Evolutionary conservation across 1,139 yeast genomes (phyloP).

Genomic region (Hanseniaspora sp.): DNA sequence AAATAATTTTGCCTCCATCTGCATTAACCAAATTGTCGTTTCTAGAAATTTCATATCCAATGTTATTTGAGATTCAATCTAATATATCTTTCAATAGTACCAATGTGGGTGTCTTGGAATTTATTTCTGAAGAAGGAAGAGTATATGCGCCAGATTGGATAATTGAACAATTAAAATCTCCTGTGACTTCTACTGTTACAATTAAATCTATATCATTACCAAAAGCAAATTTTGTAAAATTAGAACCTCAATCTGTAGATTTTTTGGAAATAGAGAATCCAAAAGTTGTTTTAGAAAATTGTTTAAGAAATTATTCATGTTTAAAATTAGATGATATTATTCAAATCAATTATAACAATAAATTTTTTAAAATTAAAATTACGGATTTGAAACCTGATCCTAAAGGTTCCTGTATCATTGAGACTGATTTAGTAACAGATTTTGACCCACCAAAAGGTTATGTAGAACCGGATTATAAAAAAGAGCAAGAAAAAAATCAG

Average conservation of each 20-base stretch:
- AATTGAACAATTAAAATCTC: conserved; percentile 63
- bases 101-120: conserved; percentile 91
- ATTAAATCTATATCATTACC: conserved; percentile 71
- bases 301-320: conserved; percentile 78
- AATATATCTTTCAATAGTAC: conserved; percentile 51
- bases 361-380: conserved; percentile 68
- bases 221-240: conserved; percentile 75
- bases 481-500: conserved; percentile 20
- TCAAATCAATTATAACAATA: conserved; percentile 74
- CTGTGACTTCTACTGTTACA: conserved; percentile 70
- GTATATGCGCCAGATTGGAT: conserved; percentile 95
- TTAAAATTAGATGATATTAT: conserved; percentile 76
- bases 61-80: conserved; percentile 73
- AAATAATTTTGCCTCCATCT: conserved; percentile 86
- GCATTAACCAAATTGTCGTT: conserved; percentile 79
- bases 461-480: conserved; percentile 60
- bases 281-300: conserved; percentile 89
- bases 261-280: conserved; percentile 92
- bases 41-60: conserved; percentile 86
- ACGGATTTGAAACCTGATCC: conserved; percentile 80
- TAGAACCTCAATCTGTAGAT: conserved; percentile 90
- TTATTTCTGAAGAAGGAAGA: conserved; percentile 94
- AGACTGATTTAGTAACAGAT: conserved; percentile 92
- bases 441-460: conserved; percentile 99
- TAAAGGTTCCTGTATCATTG: conserved; percentile 65